phyloP scores from a whole-genome alignment of 1,139 yeast species.

The Saccharomyces hybrid region DNA sequence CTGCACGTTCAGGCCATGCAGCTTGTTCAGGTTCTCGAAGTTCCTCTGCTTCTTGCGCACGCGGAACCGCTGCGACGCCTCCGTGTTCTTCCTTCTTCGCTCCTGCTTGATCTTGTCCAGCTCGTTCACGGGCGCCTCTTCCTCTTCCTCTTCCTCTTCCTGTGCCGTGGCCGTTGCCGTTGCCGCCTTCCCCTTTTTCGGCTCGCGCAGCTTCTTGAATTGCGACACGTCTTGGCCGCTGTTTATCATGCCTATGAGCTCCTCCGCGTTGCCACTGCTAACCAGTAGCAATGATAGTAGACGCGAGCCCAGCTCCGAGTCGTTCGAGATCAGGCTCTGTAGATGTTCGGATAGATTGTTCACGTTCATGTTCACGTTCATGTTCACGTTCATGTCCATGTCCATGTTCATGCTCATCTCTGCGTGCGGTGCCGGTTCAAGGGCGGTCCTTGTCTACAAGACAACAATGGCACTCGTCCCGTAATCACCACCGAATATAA shows the following conservation, averaged over 20 bases:
- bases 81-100: conserved; percentile 24
- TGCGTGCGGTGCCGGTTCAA: no score
- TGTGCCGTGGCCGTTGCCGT: neutral
- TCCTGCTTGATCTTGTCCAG: conserved; percentile 4
- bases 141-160: neutral
- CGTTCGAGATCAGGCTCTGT: conserved; percentile 20
- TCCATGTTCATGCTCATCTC: no score
- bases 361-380: neutral
- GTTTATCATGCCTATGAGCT: conserved; percentile 24
- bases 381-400: no score
- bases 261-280: conserved; percentile 25
- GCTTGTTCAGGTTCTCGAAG: conserved; percentile 19
- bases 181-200: conserved; percentile 1
- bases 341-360: conserved; percentile 7
- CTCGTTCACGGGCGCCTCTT: neutral
- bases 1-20: conserved; percentile 17
- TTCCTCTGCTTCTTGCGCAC: conserved; percentile 24
- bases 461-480: no score
- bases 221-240: conserved; percentile 9
- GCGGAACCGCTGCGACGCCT: conserved; percentile 29
- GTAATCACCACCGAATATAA: no score
- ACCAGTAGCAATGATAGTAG: conserved; percentile 26
- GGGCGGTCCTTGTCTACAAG: no score
- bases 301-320: conserved; percentile 28
- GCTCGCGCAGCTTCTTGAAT: neutral